Evolutionary conservation across 805 yeast genomes (phyloP).

Genomic region (Lipomyces yamadae): DNA sequence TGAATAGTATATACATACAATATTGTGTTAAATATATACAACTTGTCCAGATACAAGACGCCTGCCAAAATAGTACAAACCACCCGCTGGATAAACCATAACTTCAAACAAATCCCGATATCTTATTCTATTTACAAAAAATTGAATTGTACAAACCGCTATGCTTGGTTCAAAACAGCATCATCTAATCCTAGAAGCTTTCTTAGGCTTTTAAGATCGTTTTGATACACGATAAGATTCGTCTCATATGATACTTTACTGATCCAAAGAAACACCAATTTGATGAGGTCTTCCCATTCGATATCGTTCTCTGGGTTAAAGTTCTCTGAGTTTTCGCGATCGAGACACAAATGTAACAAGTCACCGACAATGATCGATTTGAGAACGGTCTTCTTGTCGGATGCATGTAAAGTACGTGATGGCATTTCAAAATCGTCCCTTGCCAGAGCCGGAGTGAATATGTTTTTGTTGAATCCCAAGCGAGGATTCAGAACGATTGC

Average conservation of each 20-base stretch:
- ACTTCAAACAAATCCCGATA: neutral
- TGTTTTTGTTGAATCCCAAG: neutral
- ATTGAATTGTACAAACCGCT: neutral
- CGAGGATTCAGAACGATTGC: conserved; percentile 1
- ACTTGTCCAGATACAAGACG: neutral
- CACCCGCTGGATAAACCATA: neutral
- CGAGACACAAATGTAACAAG: conserved; percentile 11
- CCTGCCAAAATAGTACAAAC: neutral
- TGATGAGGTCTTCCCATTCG: conserved; percentile 21
- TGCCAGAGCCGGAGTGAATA: conserved; percentile 15
- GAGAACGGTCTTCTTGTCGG: neutral
- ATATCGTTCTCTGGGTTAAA: conserved; percentile 7
- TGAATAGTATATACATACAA: conserved; percentile 15
- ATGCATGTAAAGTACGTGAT: neutral
- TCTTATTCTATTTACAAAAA: neutral
- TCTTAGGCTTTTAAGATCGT: neutral
- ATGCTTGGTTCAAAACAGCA: neutral
- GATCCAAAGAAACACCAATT: conserved; percentile 15
- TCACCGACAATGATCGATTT: conserved; percentile 11
- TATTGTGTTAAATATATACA: conserved; percentile 1
- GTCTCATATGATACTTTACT: neutral
- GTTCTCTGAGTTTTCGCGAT: neutral
- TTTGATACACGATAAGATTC: neutral
- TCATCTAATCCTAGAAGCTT: neutral
- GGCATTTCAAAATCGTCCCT: conserved; percentile 10